Evolutionary conservation across 2,329 filamentous ascomycete genomes (phyloP).

Genomic region (Botryotinia convoluta): DNA sequence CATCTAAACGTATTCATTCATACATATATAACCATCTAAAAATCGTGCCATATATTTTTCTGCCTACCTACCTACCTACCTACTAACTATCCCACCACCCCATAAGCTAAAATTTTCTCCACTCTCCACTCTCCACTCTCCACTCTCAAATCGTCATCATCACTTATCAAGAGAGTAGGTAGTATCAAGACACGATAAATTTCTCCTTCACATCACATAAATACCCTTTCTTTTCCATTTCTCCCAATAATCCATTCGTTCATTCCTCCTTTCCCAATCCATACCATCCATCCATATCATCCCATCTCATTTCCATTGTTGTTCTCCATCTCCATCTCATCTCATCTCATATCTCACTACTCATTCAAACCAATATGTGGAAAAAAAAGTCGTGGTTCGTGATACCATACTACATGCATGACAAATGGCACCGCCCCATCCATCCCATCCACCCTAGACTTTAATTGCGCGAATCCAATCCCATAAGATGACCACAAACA

Average conservation of each 20-base stretch:
- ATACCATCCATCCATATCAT: background rate
- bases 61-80: background rate
- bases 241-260: background rate
- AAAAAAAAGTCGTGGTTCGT: constrained; percentile 2
- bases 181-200: background rate
- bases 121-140: background rate
- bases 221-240: background rate
- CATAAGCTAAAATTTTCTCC: background rate
- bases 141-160: background rate
- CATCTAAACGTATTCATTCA: background rate
- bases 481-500: background rate
- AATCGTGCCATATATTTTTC: background rate
- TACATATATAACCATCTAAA: background rate
- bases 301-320: background rate
- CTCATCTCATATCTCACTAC: constrained; percentile 6
- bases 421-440: background rate
- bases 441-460: background rate
- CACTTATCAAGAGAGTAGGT: background rate
- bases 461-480: background rate
- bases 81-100: background rate
- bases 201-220: background rate
- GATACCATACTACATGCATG: constrained; percentile 1
- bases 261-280: background rate
- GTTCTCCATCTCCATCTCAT: background rate
- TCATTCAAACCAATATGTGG: constrained; percentile 5